Evolutionary conservation across 371 early-diverging fungal genomes (phyloP).

Genomic region (Rhizopus sp.): DNA sequence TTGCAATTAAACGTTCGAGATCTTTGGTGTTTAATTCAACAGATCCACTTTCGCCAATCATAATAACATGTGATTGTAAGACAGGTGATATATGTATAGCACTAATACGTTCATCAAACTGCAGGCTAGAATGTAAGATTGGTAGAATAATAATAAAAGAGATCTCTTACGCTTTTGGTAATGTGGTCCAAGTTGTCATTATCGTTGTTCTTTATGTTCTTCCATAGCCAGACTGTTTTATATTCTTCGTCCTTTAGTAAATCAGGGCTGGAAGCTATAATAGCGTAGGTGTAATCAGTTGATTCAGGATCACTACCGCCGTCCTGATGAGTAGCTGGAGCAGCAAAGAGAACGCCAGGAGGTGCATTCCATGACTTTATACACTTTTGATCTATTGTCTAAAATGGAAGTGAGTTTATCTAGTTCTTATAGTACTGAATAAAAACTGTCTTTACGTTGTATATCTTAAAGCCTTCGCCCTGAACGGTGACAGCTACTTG

Average conservation of each 20-base stretch:
- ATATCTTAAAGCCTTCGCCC: constrained; percentile 62
- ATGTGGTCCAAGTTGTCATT: constrained; percentile 28
- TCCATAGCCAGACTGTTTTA: constrained; percentile 62
- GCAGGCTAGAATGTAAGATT: constrained; percentile 3
- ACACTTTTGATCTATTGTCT: constrained; percentile 64
- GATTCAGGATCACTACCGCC: constrained; percentile 34
- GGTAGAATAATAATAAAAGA: neutral
- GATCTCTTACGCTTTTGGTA: constrained; percentile 31
- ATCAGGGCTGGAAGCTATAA: constrained; percentile 59
- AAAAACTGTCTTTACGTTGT: constrained; percentile 41
- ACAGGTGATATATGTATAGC: constrained; percentile 52
- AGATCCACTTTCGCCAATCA: constrained; percentile 55
- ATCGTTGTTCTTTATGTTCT: constrained; percentile 27
- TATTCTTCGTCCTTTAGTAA: constrained; percentile 53
- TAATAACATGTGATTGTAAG: constrained; percentile 50
- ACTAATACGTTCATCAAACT: constrained; percentile 57
- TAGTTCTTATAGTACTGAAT: neutral
- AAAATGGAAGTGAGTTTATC: constrained; percentile 5
- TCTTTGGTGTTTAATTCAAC: constrained; percentile 55
- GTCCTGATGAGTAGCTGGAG: constrained; percentile 51
- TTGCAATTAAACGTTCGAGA: constrained; percentile 49
- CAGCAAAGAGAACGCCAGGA: constrained; percentile 55
- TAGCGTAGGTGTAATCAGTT: constrained; percentile 54
- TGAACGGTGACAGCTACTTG: constrained; percentile 58
- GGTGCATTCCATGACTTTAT: constrained; percentile 61